These are phyloP conservation scores for Rickenella mellea DNA, from an alignment of 768 basidiomycete species.

Conservation along the genomic window DNA sequence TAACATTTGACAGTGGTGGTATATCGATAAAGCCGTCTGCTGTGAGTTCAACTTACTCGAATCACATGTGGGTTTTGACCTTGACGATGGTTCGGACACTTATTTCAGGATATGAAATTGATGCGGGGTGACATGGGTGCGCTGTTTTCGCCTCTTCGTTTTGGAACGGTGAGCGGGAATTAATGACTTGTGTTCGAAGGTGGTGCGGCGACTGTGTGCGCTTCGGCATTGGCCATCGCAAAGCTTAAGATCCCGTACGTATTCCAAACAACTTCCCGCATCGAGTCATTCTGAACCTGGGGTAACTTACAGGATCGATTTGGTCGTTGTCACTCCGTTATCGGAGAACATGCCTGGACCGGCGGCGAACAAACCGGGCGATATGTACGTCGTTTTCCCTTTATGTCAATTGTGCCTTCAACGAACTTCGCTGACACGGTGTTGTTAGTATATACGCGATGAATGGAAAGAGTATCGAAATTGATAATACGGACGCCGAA, in stretches of 20 bases:
- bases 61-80: background rate
- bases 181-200: conserved; percentile 24
- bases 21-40: conserved; percentile 75
- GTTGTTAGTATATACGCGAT: conserved; percentile 73
- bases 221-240: conserved; percentile 69
- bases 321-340: conserved; percentile 64
- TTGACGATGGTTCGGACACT: background rate
- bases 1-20: conserved; percentile 86
- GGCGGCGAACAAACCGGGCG: conserved; percentile 65
- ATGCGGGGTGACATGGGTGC: conserved; percentile 86
- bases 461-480: conserved; percentile 81
- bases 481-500: conserved; percentile 85
- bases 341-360: conserved; percentile 82
- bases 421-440: no score
- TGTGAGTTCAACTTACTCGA: conserved; percentile 26
- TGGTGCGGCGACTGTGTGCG: conserved; percentile 72
- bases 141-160: background rate
- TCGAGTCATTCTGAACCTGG: background rate
- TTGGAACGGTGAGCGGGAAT: background rate
- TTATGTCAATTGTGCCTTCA: background rate
- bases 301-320: conserved; percentile 47
- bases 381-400: conserved; percentile 43
- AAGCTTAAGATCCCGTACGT: conserved; percentile 72
- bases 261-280: background rate
- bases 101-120: conserved; percentile 59